These are phyloP conservation scores for Raphidocelis subcapitata DNA, from an alignment of 139 green algal genomes.

Conservation along the genomic window DNA sequence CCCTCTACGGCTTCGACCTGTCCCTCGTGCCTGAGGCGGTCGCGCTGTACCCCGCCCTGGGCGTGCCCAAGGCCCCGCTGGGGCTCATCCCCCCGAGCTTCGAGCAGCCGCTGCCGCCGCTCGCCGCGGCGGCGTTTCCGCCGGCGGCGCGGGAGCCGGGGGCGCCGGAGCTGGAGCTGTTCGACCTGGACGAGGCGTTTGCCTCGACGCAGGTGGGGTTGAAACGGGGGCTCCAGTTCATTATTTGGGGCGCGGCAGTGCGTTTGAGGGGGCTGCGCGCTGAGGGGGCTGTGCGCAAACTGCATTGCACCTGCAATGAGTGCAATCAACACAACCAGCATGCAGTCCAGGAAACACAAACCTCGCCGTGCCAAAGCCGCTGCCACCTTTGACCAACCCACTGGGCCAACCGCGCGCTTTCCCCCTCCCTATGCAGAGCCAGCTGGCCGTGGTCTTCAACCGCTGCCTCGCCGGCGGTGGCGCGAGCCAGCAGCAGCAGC, in stretches of 20 bases:
- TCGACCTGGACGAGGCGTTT: constrained; percentile 86
- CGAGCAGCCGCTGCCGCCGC: constrained; percentile 75
- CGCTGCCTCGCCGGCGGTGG: neutral
- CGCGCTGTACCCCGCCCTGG: constrained; percentile 64
- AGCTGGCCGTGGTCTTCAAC: neutral
- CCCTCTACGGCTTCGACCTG: constrained; percentile 56
- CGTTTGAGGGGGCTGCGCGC: neutral
- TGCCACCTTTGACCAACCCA: neutral
- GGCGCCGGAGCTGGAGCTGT: constrained; percentile 80
- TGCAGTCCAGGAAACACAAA: neutral
- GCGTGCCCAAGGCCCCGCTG: constrained; percentile 63
- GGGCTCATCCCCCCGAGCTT: constrained; percentile 76
- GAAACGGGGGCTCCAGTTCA: neutral
- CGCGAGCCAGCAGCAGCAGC: neutral
- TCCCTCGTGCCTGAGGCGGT: constrained; percentile 40
- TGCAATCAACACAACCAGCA: neutral
- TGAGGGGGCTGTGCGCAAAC: neutral
- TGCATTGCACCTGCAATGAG: neutral
- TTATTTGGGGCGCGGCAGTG: neutral
- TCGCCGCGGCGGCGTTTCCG: constrained; percentile 82
- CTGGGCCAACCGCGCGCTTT: neutral
- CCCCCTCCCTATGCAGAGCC: neutral
- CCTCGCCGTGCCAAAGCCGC: neutral
- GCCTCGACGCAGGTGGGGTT: constrained; percentile 56
- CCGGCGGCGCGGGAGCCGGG: constrained; percentile 71